Evolutionary conservation across 345 rosid species (phyloP), one percentile per base, ranked within the genome.

Genomic region (Hirschfeldia incana): DNA sequence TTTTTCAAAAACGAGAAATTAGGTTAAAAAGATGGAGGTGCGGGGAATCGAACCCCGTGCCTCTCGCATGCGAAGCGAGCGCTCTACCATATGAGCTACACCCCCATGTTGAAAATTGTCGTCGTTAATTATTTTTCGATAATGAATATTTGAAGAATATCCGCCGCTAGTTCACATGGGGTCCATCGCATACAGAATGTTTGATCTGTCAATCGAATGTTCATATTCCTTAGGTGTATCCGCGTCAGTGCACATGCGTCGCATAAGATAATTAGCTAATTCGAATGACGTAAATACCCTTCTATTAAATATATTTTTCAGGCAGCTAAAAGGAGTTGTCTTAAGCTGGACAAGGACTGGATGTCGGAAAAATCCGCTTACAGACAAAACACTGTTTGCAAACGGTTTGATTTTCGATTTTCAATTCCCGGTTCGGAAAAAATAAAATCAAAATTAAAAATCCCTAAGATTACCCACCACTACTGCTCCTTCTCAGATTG

Each of bases 1-100:
- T 21, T 21, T 21, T 21, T 44, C 4, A 3, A 34, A 73, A 26
- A 1, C 2, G 1, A 1, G 16, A 1, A 36, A 71, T 9, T 10
- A 2, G 5, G 2, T 6, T 3, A 8, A 1, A 30, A 17, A 49
- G 0, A 39, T 91, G 93, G 92, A 92, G 92, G 81, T 85, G 94
- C 92, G 88, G 93, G 92, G 90, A 90, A 91, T 93, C 97, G 91
- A 91, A 93, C 97, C 88, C 90, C 88, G 94, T 90, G 90, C 97
- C 97, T 93, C 96, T 95, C 96, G 96, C 98, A 95, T 93, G 97
- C 98, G 89, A 91, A 90, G 97, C 97, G 93, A 91, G 92, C 90
- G 94, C 97, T 95, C 97, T 90, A 91, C 59, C 79, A 69, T 69
- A 69, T 76, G 80, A 76, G 74, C 74, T 76, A 76, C 80, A 89